A percentile compares a stretch with the other conserved stretches of the same genome.
These are phyloP conservation scores for Vitis labrusca DNA, from an alignment of 164 flowering plant genomes.

Conservation along the genomic window DNA sequence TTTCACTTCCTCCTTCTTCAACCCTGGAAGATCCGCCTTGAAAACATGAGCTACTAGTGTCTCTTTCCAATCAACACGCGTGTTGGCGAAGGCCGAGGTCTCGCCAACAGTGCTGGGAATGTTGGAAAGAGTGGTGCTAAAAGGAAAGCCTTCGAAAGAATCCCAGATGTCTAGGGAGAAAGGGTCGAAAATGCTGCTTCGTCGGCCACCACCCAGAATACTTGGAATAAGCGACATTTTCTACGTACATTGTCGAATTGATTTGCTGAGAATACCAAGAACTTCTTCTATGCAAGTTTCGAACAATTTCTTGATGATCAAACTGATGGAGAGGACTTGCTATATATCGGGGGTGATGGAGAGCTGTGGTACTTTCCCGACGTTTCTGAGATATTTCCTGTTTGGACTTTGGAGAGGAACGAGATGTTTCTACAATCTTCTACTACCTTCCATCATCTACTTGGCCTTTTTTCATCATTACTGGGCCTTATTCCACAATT, in stretches of 20 bases:
- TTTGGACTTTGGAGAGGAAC: too few species aligned
- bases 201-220: conserved; percentile 15
- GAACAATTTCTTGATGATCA: too few species aligned
- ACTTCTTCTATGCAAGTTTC: too few species aligned
- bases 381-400: too few species aligned
- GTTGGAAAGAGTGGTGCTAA: background rate
- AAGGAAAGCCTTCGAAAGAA: conserved; percentile 14
- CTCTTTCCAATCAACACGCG: conserved; percentile 22
- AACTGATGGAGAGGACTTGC: too few species aligned
- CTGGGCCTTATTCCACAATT: too few species aligned
- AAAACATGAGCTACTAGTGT: conserved; percentile 16
- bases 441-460: too few species aligned
- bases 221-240: conserved; percentile 8
- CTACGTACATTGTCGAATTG: background rate
- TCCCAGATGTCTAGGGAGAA: conserved; percentile 30
- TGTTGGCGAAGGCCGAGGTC: conserved; percentile 8
- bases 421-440: too few species aligned
- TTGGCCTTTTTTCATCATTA: too few species aligned
- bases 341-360: too few species aligned
- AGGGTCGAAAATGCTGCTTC: conserved; percentile 25
- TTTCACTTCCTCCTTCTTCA: conserved; percentile 28
- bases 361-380: too few species aligned
- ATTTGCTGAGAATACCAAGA: too few species aligned
- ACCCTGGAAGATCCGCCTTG: conserved; percentile 20
- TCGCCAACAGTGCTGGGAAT: conserved; percentile 2